Evolutionary conservation across 768 basidiomycete species (phyloP), one percentile per base, ranked within the genome.

Genomic region (Phanerochaete sordida): DNA sequence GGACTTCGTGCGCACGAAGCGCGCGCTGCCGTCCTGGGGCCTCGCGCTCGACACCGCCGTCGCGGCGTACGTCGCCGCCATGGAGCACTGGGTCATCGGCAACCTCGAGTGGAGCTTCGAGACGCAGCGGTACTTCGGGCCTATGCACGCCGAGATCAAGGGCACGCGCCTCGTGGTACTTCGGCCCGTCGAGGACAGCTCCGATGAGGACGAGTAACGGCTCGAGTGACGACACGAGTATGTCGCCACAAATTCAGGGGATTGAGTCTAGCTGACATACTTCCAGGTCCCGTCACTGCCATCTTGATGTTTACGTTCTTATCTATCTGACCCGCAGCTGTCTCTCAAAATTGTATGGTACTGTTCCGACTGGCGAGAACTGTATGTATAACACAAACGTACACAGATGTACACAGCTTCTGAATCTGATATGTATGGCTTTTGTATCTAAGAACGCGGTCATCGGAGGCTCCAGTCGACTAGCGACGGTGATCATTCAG

Each of bases 91-190:
- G 85, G 76, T 84, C 59, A 75, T 81, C 66, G 86, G 85, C 27
- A 88, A 86, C 73, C 72, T 86, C 55, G 79, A 77, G 59, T 87
- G 86, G 87, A 84, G 84, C 67, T 87, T 90, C 70, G 83, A 87
- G 71, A 84, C 82, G 30, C 79, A 81, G 64, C 78, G 85, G 35
- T 88, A 90, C 74, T 88, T 90, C 66, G 87, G 86, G 48, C 72
- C 77, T 61, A 73, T 76, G 45, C 80, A 82, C 62, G 66, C 76
- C 37, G 77, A 83, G 71, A 77, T 88, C 68, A 82, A 67, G 61
- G 65, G 59, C 28, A 70, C 68, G 3, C 67, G 58, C 30, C 28
- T 68, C 15, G 68, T 72, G 33, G 54, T 61, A 46, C 58, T 71
- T 23, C 55, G 48, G 11, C 56, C 59, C 30, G 21, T n/a, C 57